These are phyloP conservation scores for Spathaspora hagerdaliae DNA, from an alignment of 805 yeast genomes.

Conservation along the genomic window DNA sequence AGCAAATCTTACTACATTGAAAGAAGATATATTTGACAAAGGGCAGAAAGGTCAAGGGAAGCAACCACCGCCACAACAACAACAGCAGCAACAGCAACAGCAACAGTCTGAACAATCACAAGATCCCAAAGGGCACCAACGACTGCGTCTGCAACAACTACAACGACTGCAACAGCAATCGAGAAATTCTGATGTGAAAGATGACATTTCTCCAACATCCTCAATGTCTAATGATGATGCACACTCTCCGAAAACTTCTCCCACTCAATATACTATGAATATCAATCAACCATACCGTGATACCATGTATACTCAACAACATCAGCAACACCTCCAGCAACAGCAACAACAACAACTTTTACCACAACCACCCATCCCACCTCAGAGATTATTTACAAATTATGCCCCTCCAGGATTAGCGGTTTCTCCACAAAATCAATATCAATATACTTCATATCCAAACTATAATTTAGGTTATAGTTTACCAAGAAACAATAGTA, in stretches of 20 bases:
- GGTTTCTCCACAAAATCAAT: constrained; percentile 6
- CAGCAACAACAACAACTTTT: constrained; percentile 12
- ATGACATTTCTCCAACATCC: constrained; percentile 31
- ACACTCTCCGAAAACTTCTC: constrained; percentile 39
- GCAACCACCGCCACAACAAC: background rate
- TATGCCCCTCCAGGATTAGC: constrained; percentile 7
- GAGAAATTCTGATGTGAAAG: constrained; percentile 3
- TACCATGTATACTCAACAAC: constrained; percentile 17
- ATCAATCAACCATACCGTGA: constrained; percentile 8
- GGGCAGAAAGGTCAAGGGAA: background rate
- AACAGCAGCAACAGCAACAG: constrained; percentile 3
- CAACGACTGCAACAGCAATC: background rate
- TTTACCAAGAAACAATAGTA: background rate
- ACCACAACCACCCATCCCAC: constrained; percentile 9
- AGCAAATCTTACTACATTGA: constrained; percentile 16
- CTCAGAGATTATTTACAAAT: constrained; percentile 11
- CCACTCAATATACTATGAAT: constrained; percentile 12
- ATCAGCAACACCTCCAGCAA: constrained; percentile 14
- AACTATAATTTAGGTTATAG: constrained; percentile 1
- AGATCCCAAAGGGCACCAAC: background rate
- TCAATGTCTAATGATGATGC: constrained; percentile 38
- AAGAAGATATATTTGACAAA: constrained; percentile 38
- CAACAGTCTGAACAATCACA: constrained; percentile 3
- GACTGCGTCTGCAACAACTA: constrained; percentile 1
- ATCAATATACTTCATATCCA: constrained; percentile 6